Evolutionary conservation across 2,329 filamentous ascomycete genomes (phyloP), one percentile per base, ranked within the genome.

Genomic region (Emmonsiellopsis sp.): DNA sequence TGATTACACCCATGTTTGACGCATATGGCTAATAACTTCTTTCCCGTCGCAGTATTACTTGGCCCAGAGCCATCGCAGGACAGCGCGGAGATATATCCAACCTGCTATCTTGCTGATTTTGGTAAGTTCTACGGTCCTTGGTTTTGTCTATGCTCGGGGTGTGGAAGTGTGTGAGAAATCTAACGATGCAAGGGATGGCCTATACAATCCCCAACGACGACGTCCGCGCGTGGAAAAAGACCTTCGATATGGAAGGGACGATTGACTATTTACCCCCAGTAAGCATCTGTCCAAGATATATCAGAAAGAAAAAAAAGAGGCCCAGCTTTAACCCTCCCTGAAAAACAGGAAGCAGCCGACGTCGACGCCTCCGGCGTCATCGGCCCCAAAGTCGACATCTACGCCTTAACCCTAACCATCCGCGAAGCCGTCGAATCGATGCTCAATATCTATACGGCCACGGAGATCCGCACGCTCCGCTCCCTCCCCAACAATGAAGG

Each of bases 121-220:
- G 54, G 54, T 56, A 48, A 5, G 30, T 42, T 8, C 8, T 35
- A 32, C 2, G 16, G 1, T 3, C 13, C 16, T 7, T 10, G 30
- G n/a, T 31, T 7, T 47, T 5, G 9, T 11, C 26, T 5, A 31
- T 15, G 13, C 37, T 38, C n/a, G 11, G n/a, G 32, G n/a, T 34
- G 15, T 30, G 35, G 11, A 47, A 30, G 10, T 10, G 7, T 10
- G 15, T 32, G n/a, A 7, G 3, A 13, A 42, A 26, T 30, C 30
- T 53, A 48, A 53, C n/a, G 41, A 40, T 46, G 7, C 30, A 13
- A 16, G 54, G 51, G 51, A 16, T 56, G 7, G 51, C 54, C 20
- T 56, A 54, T 45, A 51, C 51, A 20, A 34, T 56, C 11, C 51
- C 54, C 9, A 56, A 56, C 20, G 48, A 56, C 11, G 54, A 56